Evolutionary conservation across 441 rosid species (phyloP).

Genomic region (Adansonia grandidieri): DNA sequence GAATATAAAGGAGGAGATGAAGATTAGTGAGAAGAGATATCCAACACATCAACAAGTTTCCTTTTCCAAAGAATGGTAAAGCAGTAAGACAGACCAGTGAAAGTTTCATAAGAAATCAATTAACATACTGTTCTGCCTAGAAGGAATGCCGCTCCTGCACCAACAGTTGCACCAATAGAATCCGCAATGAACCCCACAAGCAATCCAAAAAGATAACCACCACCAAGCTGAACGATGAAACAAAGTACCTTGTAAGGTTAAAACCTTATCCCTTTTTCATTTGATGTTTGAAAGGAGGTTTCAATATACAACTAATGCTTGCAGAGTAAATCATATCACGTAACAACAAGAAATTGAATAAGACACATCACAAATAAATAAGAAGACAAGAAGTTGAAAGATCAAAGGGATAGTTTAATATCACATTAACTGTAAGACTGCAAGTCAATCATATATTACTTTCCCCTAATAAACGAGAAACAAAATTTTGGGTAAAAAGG

Average conservation of each 20-base stretch:
- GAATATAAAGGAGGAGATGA: conserved; percentile 11
- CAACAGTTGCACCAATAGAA: conserved; percentile 90
- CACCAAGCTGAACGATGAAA: conserved; percentile 79
- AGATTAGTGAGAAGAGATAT: not conserved
- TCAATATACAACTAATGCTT: not conserved
- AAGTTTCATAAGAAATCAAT: conserved; percentile 7
- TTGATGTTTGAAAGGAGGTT: not conserved
- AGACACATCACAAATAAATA: not conserved
- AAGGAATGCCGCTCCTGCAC: conserved; percentile 95
- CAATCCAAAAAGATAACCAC: conserved; percentile 96
- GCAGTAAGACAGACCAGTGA: not conserved
- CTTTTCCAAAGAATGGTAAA: conserved; percentile 3
- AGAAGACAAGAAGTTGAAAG: conserved; percentile 9
- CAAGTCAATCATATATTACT: conserved; percentile 10
- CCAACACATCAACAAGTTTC: not conserved
- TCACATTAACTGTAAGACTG: not conserved
- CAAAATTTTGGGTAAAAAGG: not conserved
- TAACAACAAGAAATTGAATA: not conserved
- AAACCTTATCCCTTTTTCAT: not conserved
- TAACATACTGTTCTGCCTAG: conserved; percentile 81
- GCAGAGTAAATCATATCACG: not conserved
- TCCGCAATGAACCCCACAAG: conserved; percentile 95
- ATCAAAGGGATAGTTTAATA: not conserved
- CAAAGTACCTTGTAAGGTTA: conserved; percentile 4
- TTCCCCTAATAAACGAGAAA: not conserved